Evolutionary conservation across 805 yeast genomes (phyloP).

Genomic region (Candida parachauliodes): DNA sequence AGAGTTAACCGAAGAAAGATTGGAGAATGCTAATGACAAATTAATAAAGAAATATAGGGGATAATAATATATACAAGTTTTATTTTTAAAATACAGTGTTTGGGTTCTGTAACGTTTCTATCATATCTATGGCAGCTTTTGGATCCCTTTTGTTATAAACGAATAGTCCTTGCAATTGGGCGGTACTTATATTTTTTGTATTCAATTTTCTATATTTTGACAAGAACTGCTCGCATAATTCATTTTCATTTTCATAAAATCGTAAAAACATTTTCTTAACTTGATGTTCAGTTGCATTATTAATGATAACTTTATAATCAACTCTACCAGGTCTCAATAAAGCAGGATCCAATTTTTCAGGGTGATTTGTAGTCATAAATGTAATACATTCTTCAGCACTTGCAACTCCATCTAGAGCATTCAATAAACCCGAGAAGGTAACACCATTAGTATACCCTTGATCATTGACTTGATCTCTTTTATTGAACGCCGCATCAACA

Average conservation of each 20-base stretch:
- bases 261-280: constrained; percentile 79
- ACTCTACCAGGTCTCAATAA: constrained; percentile 92
- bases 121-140: constrained; percentile 65
- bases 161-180: constrained; percentile 92
- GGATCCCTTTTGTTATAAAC: constrained; percentile 89
- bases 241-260: constrained; percentile 67
- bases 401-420: constrained; percentile 96
- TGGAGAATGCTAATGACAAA: constrained; percentile 31
- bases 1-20: constrained; percentile 35
- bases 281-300: constrained; percentile 84
- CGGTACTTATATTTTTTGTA: constrained; percentile 66
- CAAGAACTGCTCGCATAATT: constrained; percentile 51
- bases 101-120: constrained; percentile 41
- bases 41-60: constrained; percentile 37
- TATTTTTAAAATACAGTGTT: constrained; percentile 15
- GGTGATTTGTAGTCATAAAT: constrained; percentile 98
- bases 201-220: constrained; percentile 44
- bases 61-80: constrained; percentile 8
- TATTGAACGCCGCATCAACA: constrained; percentile 91
- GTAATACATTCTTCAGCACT: constrained; percentile 95
- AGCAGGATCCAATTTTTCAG: constrained; percentile 90
- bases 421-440: constrained; percentile 89
- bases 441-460: constrained; percentile 83
- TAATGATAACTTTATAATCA: constrained; percentile 77
- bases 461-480: constrained; percentile 71